phyloP scores from a whole-genome alignment of 192 early-diverging fungal species.

The Backusella liffmaniae region DNA sequence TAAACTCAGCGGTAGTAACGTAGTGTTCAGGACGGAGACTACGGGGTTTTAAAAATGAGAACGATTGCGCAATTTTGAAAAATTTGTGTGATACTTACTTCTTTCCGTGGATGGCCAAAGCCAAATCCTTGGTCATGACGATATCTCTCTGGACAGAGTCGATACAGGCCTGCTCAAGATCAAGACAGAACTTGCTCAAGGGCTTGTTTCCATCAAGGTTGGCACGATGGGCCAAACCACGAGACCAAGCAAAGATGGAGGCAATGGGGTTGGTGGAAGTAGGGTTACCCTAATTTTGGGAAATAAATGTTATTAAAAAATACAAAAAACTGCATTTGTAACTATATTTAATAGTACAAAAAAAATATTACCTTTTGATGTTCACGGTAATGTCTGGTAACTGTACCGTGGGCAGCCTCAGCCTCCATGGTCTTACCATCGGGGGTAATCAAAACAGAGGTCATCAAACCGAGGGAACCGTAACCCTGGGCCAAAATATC shows the following conservation, averaged over 20 bases:
- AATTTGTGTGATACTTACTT: constrained; percentile 35
- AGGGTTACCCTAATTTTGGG: constrained; percentile 59
- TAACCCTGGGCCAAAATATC: constrained; percentile 94
- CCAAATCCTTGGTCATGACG: constrained; percentile 97
- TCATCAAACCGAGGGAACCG: constrained; percentile 93
- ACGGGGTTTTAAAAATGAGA: constrained; percentile 3
- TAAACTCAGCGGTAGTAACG: constrained; percentile 11
- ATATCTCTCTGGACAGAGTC: constrained; percentile 79
- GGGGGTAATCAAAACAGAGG: constrained; percentile 92
- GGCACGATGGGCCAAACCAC: constrained; percentile 92
- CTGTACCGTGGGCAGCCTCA: constrained; percentile 66
- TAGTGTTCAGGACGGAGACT: constrained; percentile 15
- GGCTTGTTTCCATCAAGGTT: constrained; percentile 77
- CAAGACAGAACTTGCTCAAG: constrained; percentile 61
- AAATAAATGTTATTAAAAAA: neutral
- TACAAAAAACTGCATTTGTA: neutral
- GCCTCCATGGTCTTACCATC: constrained; percentile 90
- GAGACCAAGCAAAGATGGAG: constrained; percentile 69
- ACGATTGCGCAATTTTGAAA: constrained; percentile 9
- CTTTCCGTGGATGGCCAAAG: constrained; percentile 71
- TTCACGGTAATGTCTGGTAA: constrained; percentile 92
- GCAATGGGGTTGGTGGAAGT: constrained; percentile 95
- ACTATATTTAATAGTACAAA: neutral
- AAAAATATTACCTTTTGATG: constrained; percentile 65
- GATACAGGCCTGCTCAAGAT: constrained; percentile 87